Base-by-base conservation (phyloP, 2,329 filamentous ascomycete genomes). In the Rachicladosporium sp. region DNA sequence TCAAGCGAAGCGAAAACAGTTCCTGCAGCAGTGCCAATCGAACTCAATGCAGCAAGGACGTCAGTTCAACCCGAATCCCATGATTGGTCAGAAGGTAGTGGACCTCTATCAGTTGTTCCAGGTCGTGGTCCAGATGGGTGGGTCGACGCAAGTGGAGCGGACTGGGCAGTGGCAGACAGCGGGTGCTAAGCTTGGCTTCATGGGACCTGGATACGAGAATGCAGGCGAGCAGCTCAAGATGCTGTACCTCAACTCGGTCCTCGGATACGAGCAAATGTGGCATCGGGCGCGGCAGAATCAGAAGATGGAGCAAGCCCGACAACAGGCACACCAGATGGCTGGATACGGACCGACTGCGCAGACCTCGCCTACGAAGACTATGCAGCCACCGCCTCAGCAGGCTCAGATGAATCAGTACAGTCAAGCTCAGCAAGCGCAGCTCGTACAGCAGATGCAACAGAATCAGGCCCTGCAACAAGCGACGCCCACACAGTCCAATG, bases 51-150 rank as follows among this genome's bases (percentile, higher is more conserved):
- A 76, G 35, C 78, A 82, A 43, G 76, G 79, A 27, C 67, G 85
- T 11, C 80, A 78, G 0, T 69, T 96, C 36, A 86, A 94, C 35
- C 66, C 73, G 1, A 81, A 78, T 45, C 88, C 88, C 0, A 65
- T 76, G 13, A 73, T 93, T 15, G 79, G 76, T 38, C 82, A 86
- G 38, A 78, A 84, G 8, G 74, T 73, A 0, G 69, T 96, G 30
- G 80, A 81, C 50, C 63, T 95, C 9, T 74, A 85, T 54, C 73
- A 79, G 44, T 68, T 96, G 3, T 96, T 93, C 58, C 76, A 80
- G 44, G 68, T 76, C 0, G 83, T 94, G 2, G 73, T 80, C 49
- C 88, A 82, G 51, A 70, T 74, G 48, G 84, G 83, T 15, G 87
- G 87, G 4, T 91, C 81, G 41, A 82, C 81, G 50, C 76, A 72